Percentiles rank a stretch among this genome's conserved stretches.
These are phyloP conservation scores for Calcarisporium arbuscula DNA, from an alignment of 2,329 filamentous ascomycete species.

Conservation along the genomic window DNA sequence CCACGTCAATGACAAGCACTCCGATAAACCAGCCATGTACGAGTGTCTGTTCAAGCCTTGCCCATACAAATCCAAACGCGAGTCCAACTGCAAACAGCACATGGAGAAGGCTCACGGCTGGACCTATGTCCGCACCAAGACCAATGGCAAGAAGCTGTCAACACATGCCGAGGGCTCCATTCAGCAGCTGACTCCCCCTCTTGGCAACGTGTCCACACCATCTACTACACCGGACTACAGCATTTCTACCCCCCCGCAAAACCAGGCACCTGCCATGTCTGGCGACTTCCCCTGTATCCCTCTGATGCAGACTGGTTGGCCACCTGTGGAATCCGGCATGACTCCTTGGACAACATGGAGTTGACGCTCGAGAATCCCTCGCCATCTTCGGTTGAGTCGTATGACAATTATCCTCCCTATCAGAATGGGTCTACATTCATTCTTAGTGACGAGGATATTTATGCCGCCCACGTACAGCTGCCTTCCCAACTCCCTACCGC, in stretches of 20 bases:
- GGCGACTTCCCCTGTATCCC: constrained; percentile 45
- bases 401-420: constrained; percentile 54
- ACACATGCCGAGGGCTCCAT: constrained; percentile 40
- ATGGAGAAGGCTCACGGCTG: constrained; percentile 96
- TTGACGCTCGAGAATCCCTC: constrained; percentile 30
- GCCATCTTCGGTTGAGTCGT: constrained; percentile 29
- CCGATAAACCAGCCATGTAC: constrained; percentile 69
- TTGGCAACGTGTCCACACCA: constrained; percentile 57
- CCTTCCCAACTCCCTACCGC: constrained; percentile 39
- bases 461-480: constrained; percentile 51
- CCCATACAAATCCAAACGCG: constrained; percentile 89
- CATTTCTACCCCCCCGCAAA: constrained; percentile 53
- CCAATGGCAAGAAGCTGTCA: constrained; percentile 63
- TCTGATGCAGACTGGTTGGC: constrained; percentile 39
- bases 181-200: constrained; percentile 51
- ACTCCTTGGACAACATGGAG: constrained; percentile 35
- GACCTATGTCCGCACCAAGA: constrained; percentile 88
- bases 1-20: constrained; percentile 95
- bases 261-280: constrained; percentile 26
- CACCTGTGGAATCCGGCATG: constrained; percentile 22
- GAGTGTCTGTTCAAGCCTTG: constrained; percentile 79
- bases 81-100: constrained; percentile 96
- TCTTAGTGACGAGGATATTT: constrained; percentile 56
- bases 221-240: constrained; percentile 44
- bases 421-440: constrained; percentile 56